These are phyloP conservation scores for Lasiodiplodia sp. DNA, from an alignment of 2,329 filamentous ascomycete species.

Conservation along the genomic window DNA sequence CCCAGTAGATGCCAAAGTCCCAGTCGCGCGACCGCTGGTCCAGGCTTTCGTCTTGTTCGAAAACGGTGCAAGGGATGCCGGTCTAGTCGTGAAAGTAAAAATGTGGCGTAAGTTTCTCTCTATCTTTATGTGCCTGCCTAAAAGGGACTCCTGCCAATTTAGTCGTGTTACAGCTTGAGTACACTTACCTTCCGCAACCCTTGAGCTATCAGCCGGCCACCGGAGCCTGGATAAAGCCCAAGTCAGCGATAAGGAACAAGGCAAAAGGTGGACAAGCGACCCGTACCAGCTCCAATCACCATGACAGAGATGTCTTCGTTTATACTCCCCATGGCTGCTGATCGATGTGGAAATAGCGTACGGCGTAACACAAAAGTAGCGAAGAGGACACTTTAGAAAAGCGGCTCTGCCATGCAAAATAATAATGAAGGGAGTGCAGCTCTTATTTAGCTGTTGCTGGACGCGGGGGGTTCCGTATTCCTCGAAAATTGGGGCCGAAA, in stretches of 20 bases:
- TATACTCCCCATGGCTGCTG: constrained; percentile 8
- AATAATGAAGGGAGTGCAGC: neutral
- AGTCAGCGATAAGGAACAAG: constrained; percentile 40
- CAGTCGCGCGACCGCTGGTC: constrained; percentile 59
- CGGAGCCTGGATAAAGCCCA: constrained; percentile 43
- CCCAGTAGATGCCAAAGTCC: constrained; percentile 71
- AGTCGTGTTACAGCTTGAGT: neutral
- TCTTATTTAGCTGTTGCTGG: neutral
- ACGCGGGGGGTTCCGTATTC: neutral
- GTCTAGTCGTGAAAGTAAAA: constrained; percentile 34
- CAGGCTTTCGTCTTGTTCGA: constrained; percentile 62
- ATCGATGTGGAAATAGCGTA: too few relatives aligned
- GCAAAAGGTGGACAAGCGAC: neutral
- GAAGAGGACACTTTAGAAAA: neutral
- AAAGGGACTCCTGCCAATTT: too few relatives aligned
- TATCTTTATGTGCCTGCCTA: neutral
- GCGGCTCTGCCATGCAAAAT: neutral
- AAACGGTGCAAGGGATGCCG: constrained; percentile 57
- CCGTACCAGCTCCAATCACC: constrained; percentile 29
- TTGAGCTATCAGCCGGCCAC: constrained; percentile 51
- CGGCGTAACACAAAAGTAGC: neutral
- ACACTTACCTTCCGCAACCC: constrained; percentile 49
- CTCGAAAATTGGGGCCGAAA: neutral
- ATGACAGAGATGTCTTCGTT: constrained; percentile 27
- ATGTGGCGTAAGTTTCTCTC: neutral